Conservation (phyloP, 1,284 basidiomycete species). For the Naganishia cerealis region DNA sequence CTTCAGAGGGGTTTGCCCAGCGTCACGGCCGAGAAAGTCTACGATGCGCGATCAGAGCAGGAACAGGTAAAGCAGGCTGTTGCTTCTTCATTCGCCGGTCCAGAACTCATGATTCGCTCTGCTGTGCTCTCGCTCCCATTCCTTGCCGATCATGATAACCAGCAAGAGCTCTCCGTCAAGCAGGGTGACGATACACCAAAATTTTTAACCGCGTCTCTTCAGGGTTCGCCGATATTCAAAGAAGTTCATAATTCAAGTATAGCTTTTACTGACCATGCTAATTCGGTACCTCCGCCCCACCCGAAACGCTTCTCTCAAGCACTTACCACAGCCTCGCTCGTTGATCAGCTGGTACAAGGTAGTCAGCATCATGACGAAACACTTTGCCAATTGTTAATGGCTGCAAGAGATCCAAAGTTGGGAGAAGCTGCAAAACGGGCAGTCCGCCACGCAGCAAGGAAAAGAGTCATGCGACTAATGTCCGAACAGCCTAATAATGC, state of each 20-base stretch:
- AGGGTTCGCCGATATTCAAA: constrained; percentile 5
- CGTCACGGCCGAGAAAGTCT: neutral
- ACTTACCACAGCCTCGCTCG: constrained; percentile 44
- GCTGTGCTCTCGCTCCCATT: neutral
- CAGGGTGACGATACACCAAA: neutral
- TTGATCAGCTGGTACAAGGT: constrained; percentile 44
- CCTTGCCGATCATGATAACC: neutral
- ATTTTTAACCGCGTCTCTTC: neutral
- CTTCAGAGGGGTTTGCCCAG: neutral
- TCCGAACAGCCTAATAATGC: neutral
- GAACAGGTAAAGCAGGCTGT: neutral
- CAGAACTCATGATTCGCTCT: neutral
- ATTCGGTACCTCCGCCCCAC: neutral
- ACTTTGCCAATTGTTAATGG: constrained; percentile 52
- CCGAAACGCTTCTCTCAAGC: constrained; percentile 36
- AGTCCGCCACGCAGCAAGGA: constrained; percentile 48
- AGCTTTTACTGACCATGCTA: neutral
- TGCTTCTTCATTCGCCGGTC: neutral
- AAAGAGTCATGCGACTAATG: constrained; percentile 49
- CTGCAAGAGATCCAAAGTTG: constrained; percentile 47
- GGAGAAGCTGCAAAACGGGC: constrained; percentile 52
- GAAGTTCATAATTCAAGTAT: neutral
- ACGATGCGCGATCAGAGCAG: neutral
- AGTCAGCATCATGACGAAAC: constrained; percentile 52
- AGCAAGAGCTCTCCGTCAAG: neutral